Base-by-base conservation (phyloP, 257 asterid species). In the Cruciata laevipes region DNA sequence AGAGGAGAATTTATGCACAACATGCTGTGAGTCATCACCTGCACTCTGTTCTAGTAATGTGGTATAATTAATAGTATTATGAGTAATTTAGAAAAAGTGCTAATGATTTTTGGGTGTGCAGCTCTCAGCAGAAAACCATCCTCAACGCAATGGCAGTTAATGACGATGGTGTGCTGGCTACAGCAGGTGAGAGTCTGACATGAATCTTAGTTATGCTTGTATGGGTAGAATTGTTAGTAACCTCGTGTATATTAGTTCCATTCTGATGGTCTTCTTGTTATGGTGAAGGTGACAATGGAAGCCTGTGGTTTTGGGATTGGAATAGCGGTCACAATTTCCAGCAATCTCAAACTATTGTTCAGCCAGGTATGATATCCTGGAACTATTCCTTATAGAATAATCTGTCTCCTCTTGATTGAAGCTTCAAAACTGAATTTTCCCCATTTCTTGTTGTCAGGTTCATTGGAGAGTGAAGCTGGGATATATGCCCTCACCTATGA, bases 291-390 rank as follows among this genome's bases (percentile, higher is more conserved):
- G 97, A 94, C 64, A 94, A 94, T 57, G 99, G 99, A 76, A 94
- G 99, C 61, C 69, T 94, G 77, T 94, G 99, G 99, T 94, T 90
- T 83, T 94, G 99, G 99, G 97, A 94, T 74, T 94, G 99, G 99
- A 88, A 32, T 69, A 94, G 99, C 16, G 99, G 99, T 40, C 96
- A 94, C 78, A 94, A 90, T 84, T 94, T 88, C 80, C 99, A 94
- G 84, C 97, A 90, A 83, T 71, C 91, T 70, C 96, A 94, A 69
- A 94, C 99, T 11, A 85, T 94, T 63, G 96, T 88, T 75, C 98
- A 94, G 74, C 99, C 99, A 33, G 99, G 99, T 94, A 82, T 47
- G 55, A 47, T 17, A 14, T 21, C 35, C 38, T 59, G 27, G 71
- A 65, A 11, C 53, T 66, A 42, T 61, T 35, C 27, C 10, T 3